Base-by-base conservation (phyloP, 2,329 filamentous ascomycete species). In the Mollisiaceae sp. region DNA sequence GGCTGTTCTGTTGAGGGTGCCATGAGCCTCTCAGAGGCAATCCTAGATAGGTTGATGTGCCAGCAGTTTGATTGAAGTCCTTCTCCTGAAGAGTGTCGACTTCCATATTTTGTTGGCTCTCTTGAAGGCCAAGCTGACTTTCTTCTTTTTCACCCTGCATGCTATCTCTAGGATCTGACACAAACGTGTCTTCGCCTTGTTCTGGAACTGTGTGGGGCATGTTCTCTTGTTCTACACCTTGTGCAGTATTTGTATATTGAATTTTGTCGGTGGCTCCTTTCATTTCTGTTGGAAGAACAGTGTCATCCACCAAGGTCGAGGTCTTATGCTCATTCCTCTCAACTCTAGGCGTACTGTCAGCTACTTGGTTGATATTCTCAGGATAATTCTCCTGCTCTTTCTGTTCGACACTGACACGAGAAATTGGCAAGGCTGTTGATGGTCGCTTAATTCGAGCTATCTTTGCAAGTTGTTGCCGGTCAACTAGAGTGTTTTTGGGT, bases 391-490 rank as follows among this genome's bases (percentile, higher is more conserved):
- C 12, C 11, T 1, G 24, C 14, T 54, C 50, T 27, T 15, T 35
- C 15, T 27, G 24, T 54, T 27, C 8, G 22, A 20, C 45, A 20
- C 5, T 12, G 20, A 39, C 20, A 8, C 12, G 41, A 43, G 62
- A 47, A 6, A 71, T 22, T 20, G 71, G 71, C 39, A 71, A 41
- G 35, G 68, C 70, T 32, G 71, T 73, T 35, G 69, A 60, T 36
- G 69, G 70, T 20, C 68, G 68, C 64, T 69, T 72, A 41, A 75
- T 66, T 22, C 71, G 71, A 56, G 71, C 71, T 32, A 45, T 50
- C 36, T 70, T 67, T 24, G 71, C 71, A 56, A 74, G 55, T 45
- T 73, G 54, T 38, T 71, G 59, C 22, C 73, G 64, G 27, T 52
- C 68, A 12, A 70, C 45, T 11, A 70, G 64, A 56, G 63, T 62